A percentile compares a stretch with the other conserved stretches of the same genome.
These are phyloP conservation scores for Sphagnurus paluster DNA, from an alignment of 1,284 basidiomycete genomes.

Conservation along the genomic window DNA sequence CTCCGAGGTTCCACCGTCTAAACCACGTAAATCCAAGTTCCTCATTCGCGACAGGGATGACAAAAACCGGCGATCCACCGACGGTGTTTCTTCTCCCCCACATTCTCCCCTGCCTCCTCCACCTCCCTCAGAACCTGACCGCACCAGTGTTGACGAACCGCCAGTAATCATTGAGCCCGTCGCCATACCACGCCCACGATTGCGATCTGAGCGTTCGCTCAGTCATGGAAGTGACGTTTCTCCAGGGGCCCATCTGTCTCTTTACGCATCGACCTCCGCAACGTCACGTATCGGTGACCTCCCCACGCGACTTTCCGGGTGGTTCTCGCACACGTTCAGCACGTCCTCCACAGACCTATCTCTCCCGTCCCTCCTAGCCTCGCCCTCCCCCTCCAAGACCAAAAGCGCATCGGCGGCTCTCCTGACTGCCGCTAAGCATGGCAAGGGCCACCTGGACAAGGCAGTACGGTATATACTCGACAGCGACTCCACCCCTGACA, in stretches of 20 bases:
- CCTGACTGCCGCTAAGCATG: constrained; percentile 61
- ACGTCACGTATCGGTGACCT: constrained; percentile 36
- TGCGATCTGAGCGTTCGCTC: constrained; percentile 30
- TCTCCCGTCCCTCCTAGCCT: constrained; percentile 57
- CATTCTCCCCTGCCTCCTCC: no score
- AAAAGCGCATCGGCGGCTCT: constrained; percentile 25
- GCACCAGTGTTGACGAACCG: constrained; percentile 26
- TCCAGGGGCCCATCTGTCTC: constrained; percentile 2
- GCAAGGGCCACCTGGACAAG: constrained; percentile 74
- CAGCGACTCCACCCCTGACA: constrained; percentile 80
- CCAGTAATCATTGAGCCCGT: constrained; percentile 19
- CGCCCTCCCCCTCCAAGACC: constrained; percentile 24
- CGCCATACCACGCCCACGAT: constrained; percentile 1
- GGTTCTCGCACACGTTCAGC: constrained; percentile 76
- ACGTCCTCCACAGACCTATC: constrained; percentile 70
- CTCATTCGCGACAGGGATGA: constrained; percentile 25
- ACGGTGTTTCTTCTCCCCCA: constrained; percentile 3
- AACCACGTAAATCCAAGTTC: constrained; percentile 26
- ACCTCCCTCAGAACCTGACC: not conserved
- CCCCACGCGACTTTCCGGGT: constrained; percentile 68
- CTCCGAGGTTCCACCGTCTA: constrained; percentile 26
- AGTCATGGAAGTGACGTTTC: not conserved
- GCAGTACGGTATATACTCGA: constrained; percentile 84
- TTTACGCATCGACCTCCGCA: constrained; percentile 31
- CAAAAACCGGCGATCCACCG: constrained; percentile 13